A percentile compares a stretch with the other conserved stretches of the same genome.
Conservation (phyloP, 306 rosid species). For the Canavalia gladiata region DNA sequence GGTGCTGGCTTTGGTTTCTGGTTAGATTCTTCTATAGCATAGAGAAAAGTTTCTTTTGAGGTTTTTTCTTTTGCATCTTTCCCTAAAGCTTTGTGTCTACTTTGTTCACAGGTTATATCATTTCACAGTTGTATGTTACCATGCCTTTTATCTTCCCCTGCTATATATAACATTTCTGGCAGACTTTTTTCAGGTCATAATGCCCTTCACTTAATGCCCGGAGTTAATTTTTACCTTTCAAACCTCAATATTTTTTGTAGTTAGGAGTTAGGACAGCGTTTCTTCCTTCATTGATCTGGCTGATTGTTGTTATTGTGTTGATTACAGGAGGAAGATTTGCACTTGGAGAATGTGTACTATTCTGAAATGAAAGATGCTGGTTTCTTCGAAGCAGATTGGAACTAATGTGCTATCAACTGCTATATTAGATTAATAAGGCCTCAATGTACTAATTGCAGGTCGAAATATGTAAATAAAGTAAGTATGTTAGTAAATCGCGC, state of each 20-base stretch:
- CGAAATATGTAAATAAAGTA: constrained; percentile 56
- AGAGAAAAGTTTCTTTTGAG: constrained; percentile 10
- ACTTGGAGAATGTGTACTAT: constrained; percentile 86
- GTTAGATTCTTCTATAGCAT: constrained; percentile 53
- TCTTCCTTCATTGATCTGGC: neutral
- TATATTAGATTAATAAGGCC: constrained; percentile 43
- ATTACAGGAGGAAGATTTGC: constrained; percentile 80
- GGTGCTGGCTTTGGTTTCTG: constrained; percentile 89
- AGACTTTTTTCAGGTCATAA: constrained; percentile 82
- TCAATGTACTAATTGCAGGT: constrained; percentile 31
- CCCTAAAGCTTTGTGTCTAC: constrained; percentile 39
- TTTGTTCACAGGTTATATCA: constrained; percentile 73
- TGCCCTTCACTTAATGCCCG: neutral
- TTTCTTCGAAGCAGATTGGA: constrained; percentile 91
- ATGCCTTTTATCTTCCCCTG: constrained; percentile 90
- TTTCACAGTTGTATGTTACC: constrained; percentile 77
- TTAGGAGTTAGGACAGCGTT: neutral
- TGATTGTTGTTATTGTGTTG: constrained; percentile 23
- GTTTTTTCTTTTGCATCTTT: constrained; percentile 39
- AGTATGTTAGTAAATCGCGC: constrained; percentile 42
- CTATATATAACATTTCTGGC: constrained; percentile 84
- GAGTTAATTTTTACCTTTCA: neutral
- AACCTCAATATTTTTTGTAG: constrained; percentile 23
- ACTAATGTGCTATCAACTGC: constrained; percentile 51
- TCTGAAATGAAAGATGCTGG: constrained; percentile 99